Conservation (phyloP, 371 early-diverging fungal species). For the Apophysomyces sp. region DNA sequence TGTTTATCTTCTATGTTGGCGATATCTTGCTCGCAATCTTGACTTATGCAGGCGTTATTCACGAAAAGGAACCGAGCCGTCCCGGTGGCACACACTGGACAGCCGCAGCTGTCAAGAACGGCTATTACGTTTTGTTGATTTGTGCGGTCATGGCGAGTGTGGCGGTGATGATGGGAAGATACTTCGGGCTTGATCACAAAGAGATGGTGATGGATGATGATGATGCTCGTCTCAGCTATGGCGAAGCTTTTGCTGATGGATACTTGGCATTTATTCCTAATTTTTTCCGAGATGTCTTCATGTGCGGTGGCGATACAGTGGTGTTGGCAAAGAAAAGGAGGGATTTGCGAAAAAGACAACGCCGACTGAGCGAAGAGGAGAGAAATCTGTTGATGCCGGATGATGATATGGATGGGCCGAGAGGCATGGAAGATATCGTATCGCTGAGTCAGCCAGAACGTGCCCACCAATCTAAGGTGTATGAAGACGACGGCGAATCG, state of each 20-base stretch:
- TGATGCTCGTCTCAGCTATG: neutral
- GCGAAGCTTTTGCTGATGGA: slow-evolving; percentile 11
- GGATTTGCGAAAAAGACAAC: slow-evolving; percentile 4
- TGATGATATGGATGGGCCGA: neutral
- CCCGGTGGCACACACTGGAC: slow-evolving; percentile 19
- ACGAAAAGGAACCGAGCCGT: slow-evolving; percentile 5
- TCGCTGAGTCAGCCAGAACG: slow-evolving; percentile 4
- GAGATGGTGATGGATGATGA: slow-evolving; percentile 10
- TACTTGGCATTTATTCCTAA: slow-evolving; percentile 19
- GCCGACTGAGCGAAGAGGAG: slow-evolving; percentile 11
- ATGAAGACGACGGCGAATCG: neutral
- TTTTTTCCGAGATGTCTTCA: slow-evolving; percentile 6
- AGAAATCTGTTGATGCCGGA: neutral
- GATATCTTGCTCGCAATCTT: slow-evolving; percentile 10
- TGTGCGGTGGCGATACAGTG: slow-evolving; percentile 14
- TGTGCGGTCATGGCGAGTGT: slow-evolving; percentile 14
- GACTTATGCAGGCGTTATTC: slow-evolving; percentile 8
- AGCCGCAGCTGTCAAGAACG: slow-evolving; percentile 19
- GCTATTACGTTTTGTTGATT: slow-evolving; percentile 11
- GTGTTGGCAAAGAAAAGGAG: slow-evolving; percentile 15
- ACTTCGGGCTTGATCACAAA: slow-evolving; percentile 6
- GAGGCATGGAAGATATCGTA: neutral
- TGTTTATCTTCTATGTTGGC: slow-evolving; percentile 21
- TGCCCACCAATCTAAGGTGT: slow-evolving; percentile 5
- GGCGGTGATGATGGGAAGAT: slow-evolving; percentile 9